Evolutionary conservation across 1,284 basidiomycete genomes (phyloP).

Genomic region (Rhizoctonia solani): DNA sequence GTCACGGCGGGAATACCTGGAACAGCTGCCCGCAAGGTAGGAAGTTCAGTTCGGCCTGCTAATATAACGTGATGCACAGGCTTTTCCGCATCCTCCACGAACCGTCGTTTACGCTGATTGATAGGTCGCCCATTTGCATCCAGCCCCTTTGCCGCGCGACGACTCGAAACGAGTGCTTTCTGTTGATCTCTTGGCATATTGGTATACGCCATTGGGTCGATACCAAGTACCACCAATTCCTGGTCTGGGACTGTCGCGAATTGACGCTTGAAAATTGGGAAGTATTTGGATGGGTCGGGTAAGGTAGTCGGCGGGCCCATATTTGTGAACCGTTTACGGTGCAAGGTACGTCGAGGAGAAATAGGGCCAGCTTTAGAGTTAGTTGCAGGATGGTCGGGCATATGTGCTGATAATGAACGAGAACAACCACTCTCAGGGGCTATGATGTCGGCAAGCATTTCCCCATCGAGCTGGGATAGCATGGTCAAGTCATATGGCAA

Average conservation of each 20-base stretch:
- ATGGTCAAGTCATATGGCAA: conserved; percentile 13
- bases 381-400: background rate
- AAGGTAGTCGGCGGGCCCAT: conserved; percentile 27
- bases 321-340: conserved; percentile 9
- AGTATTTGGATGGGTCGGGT: conserved; percentile 23
- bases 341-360: conserved; percentile 5
- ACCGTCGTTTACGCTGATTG: conserved; percentile 12
- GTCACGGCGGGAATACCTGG: conserved; percentile 54
- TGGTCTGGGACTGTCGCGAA: conserved; percentile 16
- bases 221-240: conserved; percentile 34
- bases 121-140: conserved; percentile 30
- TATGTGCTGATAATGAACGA: conserved; percentile 17
- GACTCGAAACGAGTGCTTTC: conserved; percentile 4
- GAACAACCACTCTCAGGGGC: background rate
- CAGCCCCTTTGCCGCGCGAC: background rate
- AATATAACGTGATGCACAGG: conserved; percentile 33
- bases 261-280: conserved; percentile 22
- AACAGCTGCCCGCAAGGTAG: conserved; percentile 57
- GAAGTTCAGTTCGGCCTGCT: conserved; percentile 44
- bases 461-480: conserved; percentile 13
- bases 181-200: conserved; percentile 5
- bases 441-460: background rate
- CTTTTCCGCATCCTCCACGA: conserved; percentile 2
- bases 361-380: conserved; percentile 13
- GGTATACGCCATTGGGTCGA: conserved; percentile 33